Conservation (phyloP, 495 filamentous ascomycete genomes). For the Staphylotrichum tortipilum region DNA sequence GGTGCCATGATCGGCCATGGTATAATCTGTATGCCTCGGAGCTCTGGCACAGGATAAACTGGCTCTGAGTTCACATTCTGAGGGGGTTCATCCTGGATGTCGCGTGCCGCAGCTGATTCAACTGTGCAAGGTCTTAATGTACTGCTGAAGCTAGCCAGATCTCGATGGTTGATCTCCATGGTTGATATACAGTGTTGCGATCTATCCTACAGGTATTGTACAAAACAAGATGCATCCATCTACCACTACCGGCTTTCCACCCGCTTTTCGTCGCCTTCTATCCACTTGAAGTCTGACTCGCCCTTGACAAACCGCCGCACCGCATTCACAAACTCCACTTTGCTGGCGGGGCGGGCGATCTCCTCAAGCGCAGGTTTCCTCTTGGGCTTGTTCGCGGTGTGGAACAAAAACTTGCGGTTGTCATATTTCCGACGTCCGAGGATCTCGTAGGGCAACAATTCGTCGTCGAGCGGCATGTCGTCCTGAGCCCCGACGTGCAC, state of each 20-base stretch:
- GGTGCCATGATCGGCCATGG: not conserved
- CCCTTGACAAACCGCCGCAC: not conserved
- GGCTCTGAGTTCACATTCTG: too few species aligned
- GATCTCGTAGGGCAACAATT: not conserved
- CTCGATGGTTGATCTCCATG: not conserved
- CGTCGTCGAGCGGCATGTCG: too few species aligned
- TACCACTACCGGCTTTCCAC: too few species aligned
- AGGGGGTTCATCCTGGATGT: too few species aligned
- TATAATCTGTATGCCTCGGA: too few species aligned
- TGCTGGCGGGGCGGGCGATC: not conserved
- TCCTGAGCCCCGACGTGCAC: not conserved
- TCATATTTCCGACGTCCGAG: not conserved
- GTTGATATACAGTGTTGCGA: not conserved
- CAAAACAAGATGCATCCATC: too few species aligned
- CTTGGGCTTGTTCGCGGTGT: not conserved
- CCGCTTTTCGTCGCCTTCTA: too few species aligned
- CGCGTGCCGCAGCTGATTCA: too few species aligned
- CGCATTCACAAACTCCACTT: not conserved
- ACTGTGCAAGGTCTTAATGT: not conserved
- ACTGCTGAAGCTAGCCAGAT: too few species aligned
- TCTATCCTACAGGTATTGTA: constrained; percentile 6
- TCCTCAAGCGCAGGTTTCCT: not conserved
- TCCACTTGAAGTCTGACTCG: not conserved
- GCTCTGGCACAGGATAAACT: too few species aligned
- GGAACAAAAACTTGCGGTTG: not conserved